Percentiles rank a stretch among this genome's conserved stretches.
These are phyloP conservation scores for Phytophthora chlamydospora DNA, from an alignment of 352 stramenopile species.

Conservation along the genomic window DNA sequence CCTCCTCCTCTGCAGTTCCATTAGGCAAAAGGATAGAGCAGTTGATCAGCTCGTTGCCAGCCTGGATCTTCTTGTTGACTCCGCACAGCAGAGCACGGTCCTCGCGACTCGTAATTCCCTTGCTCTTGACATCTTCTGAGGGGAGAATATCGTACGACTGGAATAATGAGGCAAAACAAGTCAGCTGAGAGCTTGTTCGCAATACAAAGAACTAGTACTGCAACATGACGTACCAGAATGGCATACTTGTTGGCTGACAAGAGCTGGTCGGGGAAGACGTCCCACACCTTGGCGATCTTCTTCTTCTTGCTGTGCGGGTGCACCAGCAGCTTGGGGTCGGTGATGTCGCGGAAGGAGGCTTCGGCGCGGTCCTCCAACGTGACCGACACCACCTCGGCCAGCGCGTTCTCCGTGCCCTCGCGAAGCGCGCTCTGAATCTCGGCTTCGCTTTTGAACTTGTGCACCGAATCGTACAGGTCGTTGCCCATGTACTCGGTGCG, in stretches of 20 bases:
- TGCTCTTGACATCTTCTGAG: constrained; percentile 80
- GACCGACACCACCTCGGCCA: constrained; percentile 73
- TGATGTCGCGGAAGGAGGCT: constrained; percentile 79
- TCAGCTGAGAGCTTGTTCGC: not conserved
- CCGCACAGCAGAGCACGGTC: constrained; percentile 74
- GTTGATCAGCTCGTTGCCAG: constrained; percentile 63
- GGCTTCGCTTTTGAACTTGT: constrained; percentile 89
- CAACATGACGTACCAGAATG: constrained; percentile 60
- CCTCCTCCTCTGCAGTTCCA: constrained; percentile 58
- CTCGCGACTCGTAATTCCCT: constrained; percentile 72
- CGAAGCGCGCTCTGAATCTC: constrained; percentile 85
- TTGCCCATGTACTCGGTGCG: constrained; percentile 89
- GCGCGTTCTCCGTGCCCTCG: constrained; percentile 80
- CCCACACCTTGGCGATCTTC: constrained; percentile 82
- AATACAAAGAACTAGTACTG: not conserved
- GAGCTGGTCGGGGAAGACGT: constrained; percentile 83
- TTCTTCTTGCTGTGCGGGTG: constrained; percentile 86
- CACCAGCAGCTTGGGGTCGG: constrained; percentile 65
- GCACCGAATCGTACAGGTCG: constrained; percentile 83
- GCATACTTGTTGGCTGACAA: constrained; percentile 84
- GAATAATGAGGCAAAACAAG: not conserved
- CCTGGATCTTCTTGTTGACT: constrained; percentile 71
- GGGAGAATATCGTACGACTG: constrained; percentile 88
- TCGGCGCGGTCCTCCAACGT: constrained; percentile 82
- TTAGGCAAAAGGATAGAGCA: constrained; percentile 81